Evolutionary conservation across 1,139 yeast species (phyloP).

Genomic region (Arxiozyma slooffiae): DNA sequence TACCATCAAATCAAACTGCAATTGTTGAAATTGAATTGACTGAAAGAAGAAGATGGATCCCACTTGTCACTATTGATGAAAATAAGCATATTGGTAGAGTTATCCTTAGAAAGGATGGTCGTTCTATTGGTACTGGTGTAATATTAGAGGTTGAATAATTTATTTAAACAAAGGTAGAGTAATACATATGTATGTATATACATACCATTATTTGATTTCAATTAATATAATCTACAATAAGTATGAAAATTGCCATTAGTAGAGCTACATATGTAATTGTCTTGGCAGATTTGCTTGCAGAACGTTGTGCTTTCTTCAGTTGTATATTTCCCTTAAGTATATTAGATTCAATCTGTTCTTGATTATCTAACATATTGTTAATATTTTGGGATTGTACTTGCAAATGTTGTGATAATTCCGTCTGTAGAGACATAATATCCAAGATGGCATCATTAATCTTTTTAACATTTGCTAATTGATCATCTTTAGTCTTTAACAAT

Average conservation of each 20-base stretch:
- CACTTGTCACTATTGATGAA: slow-evolving; percentile 50
- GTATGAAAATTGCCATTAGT: slow-evolving; percentile 49
- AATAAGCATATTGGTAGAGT: slow-evolving; percentile 67
- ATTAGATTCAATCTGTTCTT: slow-evolving; percentile 59
- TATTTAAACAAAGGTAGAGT: not conserved
- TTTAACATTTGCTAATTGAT: slow-evolving; percentile 60
- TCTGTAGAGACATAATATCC: slow-evolving; percentile 71
- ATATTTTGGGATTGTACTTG: slow-evolving; percentile 70
- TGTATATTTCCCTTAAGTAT: slow-evolving; percentile 66
- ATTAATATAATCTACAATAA: slow-evolving; percentile 46
- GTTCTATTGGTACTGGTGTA: slow-evolving; percentile 81
- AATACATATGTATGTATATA: not conserved
- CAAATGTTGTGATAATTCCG: slow-evolving; percentile 67
- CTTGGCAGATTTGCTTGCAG: slow-evolving; percentile 63
- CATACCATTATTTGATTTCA: slow-evolving; percentile 7
- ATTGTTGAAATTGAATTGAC: slow-evolving; percentile 55
- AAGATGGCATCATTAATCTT: slow-evolving; percentile 67
- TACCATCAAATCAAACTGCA: slow-evolving; percentile 66
- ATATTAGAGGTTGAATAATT: slow-evolving; percentile 30
- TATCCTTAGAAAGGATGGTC: slow-evolving; percentile 77
- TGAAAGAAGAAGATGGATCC: slow-evolving; percentile 41
- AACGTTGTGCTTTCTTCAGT: slow-evolving; percentile 57
- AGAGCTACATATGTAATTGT: slow-evolving; percentile 54
- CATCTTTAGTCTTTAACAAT: slow-evolving; percentile 48
- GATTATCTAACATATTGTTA: slow-evolving; percentile 55